Evolutionary conservation across 768 basidiomycete species (phyloP), one percentile per base, ranked within the genome.

Genomic region (Podaxis carcinomalis): DNA sequence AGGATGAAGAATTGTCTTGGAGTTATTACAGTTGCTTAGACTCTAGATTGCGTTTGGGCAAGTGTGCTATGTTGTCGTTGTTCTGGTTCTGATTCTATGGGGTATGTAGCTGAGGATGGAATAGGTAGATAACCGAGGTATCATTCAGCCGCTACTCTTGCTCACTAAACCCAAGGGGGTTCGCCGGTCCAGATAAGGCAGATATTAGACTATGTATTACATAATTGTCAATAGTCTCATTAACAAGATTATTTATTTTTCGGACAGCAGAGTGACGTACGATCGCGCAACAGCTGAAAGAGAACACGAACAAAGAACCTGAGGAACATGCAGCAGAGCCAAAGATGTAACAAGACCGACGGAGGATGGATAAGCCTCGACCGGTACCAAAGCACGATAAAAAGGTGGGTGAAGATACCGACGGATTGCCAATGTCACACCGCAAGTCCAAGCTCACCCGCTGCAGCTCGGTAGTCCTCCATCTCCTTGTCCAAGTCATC

Each of bases 401-500:
- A 49, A 49, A 49, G 21, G 47, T 10, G 9, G 27, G 16, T 27
- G 23, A 27, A 23, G 39, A 42, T 9, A 9, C 1, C 1, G 32
- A 32, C 32, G 32, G 32, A 32, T 3, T 32, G 7, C 52, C 28
- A 19, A 21, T 52, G 54, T 57, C 64, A 63, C 19, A 54, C 39
- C 44, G 50, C 23, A 46, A 49, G 19, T 53, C 57, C 49, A 53
- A 55, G 55, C 57, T 7, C 47, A 54, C 51, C 21, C 13, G 73
- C 76, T 10, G 72, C 74, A 21, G 88, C 85, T 53, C 81, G 80
- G 64, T 91, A 92, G 52, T 88, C 86, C 59, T 92, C 90, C 87
- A 92, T 91, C 70, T 92, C 90, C 69, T 81, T 78, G 69, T 92
- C 90, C 23, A 92, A 78, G 62, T 91, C 83, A 27, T 80, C 85